These are phyloP conservation scores for Kwoniella dejecticola DNA, from an alignment of 768 basidiomycete species.

Conservation along the genomic window DNA sequence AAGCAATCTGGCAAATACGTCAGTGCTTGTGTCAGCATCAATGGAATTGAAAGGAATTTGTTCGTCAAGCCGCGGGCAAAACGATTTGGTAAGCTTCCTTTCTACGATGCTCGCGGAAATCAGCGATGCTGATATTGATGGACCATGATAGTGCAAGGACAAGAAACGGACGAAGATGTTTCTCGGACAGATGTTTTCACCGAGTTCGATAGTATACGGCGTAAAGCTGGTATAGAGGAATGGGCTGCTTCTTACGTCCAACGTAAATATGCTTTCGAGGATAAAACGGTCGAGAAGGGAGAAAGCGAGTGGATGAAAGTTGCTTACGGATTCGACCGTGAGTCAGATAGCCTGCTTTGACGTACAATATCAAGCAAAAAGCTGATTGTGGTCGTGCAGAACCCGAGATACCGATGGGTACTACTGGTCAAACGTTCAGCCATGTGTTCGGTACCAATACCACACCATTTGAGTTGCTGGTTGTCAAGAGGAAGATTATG, in stretches of 20 bases:
- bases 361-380: too few relatives aligned
- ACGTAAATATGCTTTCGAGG: slow-evolving; percentile 89
- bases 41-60: slow-evolving; percentile 83
- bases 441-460: slow-evolving; percentile 90
- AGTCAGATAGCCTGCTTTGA: slow-evolving; percentile 37
- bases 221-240: slow-evolving; percentile 69
- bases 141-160: slow-evolving; percentile 59
- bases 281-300: slow-evolving; percentile 72
- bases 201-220: slow-evolving; percentile 79
- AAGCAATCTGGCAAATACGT: slow-evolving; percentile 64
- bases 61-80: slow-evolving; percentile 79
- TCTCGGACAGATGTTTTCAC: slow-evolving; percentile 69
- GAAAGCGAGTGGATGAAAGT: slow-evolving; percentile 90
- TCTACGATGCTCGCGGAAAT: not conserved
- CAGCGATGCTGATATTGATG: not conserved
- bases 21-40: slow-evolving; percentile 83
- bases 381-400: slow-evolving; percentile 64
- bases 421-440: slow-evolving; percentile 79
- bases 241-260: slow-evolving; percentile 84
- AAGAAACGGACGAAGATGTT: slow-evolving; percentile 76
- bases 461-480: slow-evolving; percentile 87
- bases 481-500: slow-evolving; percentile 96
- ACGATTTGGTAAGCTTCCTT: slow-evolving; percentile 58
- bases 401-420: slow-evolving; percentile 70
- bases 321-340: slow-evolving; percentile 84